Base-by-base conservation (phyloP, 2,329 filamentous ascomycete species). In the Chaetomium olivaceum region DNA sequence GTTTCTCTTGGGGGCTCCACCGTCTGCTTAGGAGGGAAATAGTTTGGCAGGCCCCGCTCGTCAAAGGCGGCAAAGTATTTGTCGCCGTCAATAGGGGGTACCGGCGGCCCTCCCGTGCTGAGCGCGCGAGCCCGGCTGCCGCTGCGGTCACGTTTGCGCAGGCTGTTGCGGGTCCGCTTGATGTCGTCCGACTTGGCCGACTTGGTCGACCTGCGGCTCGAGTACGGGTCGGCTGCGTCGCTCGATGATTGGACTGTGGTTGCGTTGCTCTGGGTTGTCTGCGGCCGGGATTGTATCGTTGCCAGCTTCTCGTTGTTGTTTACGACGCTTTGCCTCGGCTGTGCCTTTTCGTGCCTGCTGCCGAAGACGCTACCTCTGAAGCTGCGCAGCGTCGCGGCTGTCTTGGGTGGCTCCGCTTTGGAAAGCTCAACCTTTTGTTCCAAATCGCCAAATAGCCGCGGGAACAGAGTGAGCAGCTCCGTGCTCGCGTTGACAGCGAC, bases 401-500 rank as follows among this genome's bases (percentile, higher is more conserved):
- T 92, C 74, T 88, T 89, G 3, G 91, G 89, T 5, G 85, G 84
- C 23, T 85, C 80, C 23, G 82, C 76, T 73, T 72, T 82, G 64
- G 73, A 77, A 69, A 70, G 76, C 66, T 73, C 80, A 71, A 75
- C 73, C 69, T 82, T 78, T 11, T 86, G 78, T 58, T 87, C 85
- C 3, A 77, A 70, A n/a, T 80, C 76, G 7, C 90, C 90, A 75
- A 97, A 98, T 0, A 99, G 81, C 68, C 91, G 85, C 3, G 88
- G 86, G 74, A 95, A 99, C 0, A 98, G 81, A 19, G 87, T 87
- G 23, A 99, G 80, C 48, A 99, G 82, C 76, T 97, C 93, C 69
- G 92, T 88, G 74, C 91, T 93, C 67, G 91, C 89, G 74, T 97
- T 97, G 59, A 98, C 91, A 21, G 95, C 94, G 64, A 89, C 87